Conservation (phyloP, 140 eudicot species). For the Senecio squalidus region DNA sequence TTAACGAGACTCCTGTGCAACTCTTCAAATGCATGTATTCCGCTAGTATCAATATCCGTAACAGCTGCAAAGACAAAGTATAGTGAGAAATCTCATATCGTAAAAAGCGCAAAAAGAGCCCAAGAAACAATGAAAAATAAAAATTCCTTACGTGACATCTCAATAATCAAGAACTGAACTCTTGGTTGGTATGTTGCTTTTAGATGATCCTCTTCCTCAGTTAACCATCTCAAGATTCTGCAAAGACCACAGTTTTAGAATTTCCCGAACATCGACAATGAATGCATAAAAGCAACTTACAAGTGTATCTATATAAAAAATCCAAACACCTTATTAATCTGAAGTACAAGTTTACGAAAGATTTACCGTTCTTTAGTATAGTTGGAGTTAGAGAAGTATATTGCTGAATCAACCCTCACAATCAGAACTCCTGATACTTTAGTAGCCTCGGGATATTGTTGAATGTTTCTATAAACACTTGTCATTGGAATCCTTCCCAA, state of each 20-base stretch:
- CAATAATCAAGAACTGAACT: constrained; percentile 59
- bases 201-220: constrained; percentile 52
- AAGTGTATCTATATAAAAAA: too few relatives aligned
- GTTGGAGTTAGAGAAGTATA: constrained; percentile 82
- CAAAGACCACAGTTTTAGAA: constrained; percentile 2
- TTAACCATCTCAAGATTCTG: constrained; percentile 77
- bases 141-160: constrained; percentile 75
- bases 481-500: constrained; percentile 80
- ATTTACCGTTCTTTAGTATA: constrained; percentile 68
- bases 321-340: too few relatives aligned
- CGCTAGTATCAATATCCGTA: constrained; percentile 88
- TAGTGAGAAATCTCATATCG: not conserved
- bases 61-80: constrained; percentile 48
- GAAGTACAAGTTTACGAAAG: constrained; percentile 5
- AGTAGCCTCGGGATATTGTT: constrained; percentile 82
- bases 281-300: not conserved
- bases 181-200: constrained; percentile 38
- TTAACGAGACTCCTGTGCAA: constrained; percentile 54
- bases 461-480: constrained; percentile 65
- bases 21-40: constrained; percentile 86
- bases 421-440: constrained; percentile 63
- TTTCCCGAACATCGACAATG: not conserved
- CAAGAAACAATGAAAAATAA: not conserved
- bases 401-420: constrained; percentile 75
- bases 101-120: not conserved